Base-by-base conservation (phyloP, 1,284 basidiomycete species). In the Apiotrichum gracile region DNA sequence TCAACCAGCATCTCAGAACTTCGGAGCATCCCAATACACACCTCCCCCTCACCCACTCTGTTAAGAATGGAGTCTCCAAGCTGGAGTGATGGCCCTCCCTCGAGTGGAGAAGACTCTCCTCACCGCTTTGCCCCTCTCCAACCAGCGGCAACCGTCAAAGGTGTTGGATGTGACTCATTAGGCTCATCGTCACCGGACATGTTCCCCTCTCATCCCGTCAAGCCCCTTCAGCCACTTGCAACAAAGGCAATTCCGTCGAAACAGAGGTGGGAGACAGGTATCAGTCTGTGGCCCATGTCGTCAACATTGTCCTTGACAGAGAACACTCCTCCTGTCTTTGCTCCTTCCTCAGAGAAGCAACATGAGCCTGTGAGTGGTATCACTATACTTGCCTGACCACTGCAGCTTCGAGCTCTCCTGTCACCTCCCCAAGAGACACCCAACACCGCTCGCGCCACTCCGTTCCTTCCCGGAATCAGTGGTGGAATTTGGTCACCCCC, bases 401-500 rank as follows among this genome's bases (percentile, higher is more conserved):
- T 29, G 17, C 24, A 52, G 47, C 22, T 49, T 4, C 47, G 54
- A 12, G 3, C 46, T 4, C 17, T 46, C 13, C 12, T 35, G 10
- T 2, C 44, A 5, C 55, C 40, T 4, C 17, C 19, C 2, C 33
- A 52, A 3, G 51, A 50, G 1, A 9, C 19, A 3, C 34, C 44
- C 2, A 24, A 51, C 6, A 44, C 49, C 0, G 57, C 57, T 13
- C 47, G 35, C 5, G 57, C 57, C 0, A 55, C 57, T 0, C 58
- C 58, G 21, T 60, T 60, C 42, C 51, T 60, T n/a, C 51, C 58
- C 0, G 58, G 58, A 16, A 56, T 60, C 33, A 60, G 49, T 24
- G 51, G 47, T 10, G 51, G 51, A 4, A 56, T 60, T 39, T 60
- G 58, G 58, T 52, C 57, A 2, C 39, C 57, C 8, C 39, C 43